These are phyloP conservation scores for Asterochloris sp. DNA, from an alignment of 139 green algal species.

Conservation along the genomic window DNA sequence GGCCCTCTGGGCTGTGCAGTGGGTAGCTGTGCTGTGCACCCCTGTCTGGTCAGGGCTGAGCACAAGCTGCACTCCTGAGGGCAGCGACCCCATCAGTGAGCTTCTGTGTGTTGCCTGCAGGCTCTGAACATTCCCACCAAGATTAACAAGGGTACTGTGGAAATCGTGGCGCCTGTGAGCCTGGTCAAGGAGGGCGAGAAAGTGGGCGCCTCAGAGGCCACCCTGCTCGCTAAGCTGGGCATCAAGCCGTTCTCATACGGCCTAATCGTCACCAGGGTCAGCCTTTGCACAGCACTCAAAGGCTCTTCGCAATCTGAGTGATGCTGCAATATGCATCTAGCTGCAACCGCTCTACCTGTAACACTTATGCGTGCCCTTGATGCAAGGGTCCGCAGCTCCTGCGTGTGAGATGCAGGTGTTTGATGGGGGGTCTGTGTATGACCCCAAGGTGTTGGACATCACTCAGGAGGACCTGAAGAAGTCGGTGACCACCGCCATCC, in stretches of 20 bases:
- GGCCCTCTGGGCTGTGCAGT: too few species aligned
- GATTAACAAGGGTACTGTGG: conserved; percentile 98
- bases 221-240: conserved; percentile 96
- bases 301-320: not conserved
- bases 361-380: not conserved
- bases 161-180: conserved; percentile 90
- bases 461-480: conserved; percentile 86
- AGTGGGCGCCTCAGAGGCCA: conserved; percentile 91
- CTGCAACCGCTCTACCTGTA: not conserved
- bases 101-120: conserved; percentile 30
- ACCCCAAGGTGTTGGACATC: conserved; percentile 91
- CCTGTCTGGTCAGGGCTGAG: not conserved
- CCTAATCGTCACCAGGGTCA: conserved; percentile 53
- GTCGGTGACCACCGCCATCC: conserved; percentile 61
- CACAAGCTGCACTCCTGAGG: not conserved
- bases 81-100: not conserved
- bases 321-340: not conserved
- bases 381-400: not conserved
- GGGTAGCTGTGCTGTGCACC: not conserved
- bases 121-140: conserved; percentile 99
- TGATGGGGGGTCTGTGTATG: conserved; percentile 83
- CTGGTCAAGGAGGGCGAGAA: conserved; percentile 86
- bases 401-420: conserved; percentile 63
- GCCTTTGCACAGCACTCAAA: not conserved
- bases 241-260: conserved; percentile 99